These are phyloP conservation scores for Dothistroma pini DNA, from an alignment of 2,329 filamentous ascomycete genomes.

Conservation along the genomic window DNA sequence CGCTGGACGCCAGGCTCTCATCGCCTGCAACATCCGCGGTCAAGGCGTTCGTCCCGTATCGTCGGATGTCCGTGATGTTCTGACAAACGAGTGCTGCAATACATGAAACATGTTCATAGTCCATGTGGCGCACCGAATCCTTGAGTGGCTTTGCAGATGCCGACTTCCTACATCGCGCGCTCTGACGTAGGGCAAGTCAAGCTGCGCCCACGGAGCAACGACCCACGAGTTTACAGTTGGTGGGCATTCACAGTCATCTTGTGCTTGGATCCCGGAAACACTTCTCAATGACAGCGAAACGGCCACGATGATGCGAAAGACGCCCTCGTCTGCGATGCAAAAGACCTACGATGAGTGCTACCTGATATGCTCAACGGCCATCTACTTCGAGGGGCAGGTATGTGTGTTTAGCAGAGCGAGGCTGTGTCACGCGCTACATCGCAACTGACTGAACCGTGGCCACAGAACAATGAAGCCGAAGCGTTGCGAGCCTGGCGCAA, in stretches of 20 bases:
- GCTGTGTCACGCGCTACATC: constrained; percentile 4
- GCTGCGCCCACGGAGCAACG: background rate
- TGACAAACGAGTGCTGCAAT: background rate
- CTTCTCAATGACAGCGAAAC: constrained; percentile 5
- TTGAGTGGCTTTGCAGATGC: background rate
- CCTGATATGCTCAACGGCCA: constrained; percentile 87
- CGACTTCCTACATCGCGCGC: background rate
- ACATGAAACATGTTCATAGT: background rate
- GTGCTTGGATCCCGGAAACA: background rate
- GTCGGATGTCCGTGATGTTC: background rate
- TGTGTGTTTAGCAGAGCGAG: constrained; percentile 18
- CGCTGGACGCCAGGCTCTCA: constrained; percentile 26
- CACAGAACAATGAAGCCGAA: constrained; percentile 83
- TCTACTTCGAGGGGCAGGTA: constrained; percentile 94
- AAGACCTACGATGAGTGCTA: constrained; percentile 98
- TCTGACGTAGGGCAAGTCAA: background rate
- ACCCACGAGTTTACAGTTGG: background rate
- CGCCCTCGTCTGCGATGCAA: constrained; percentile 71
- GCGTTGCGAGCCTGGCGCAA: constrained; percentile 86
- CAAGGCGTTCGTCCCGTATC: background rate
- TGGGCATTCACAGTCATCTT: background rate
- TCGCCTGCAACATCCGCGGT: constrained; percentile 15
- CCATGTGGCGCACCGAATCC: background rate
- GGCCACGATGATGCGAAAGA: constrained; percentile 40
- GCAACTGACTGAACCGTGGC: constrained; percentile 51